Base-by-base conservation (phyloP, 2,329 filamentous ascomycete species). In the Alternaria infectoria region DNA sequence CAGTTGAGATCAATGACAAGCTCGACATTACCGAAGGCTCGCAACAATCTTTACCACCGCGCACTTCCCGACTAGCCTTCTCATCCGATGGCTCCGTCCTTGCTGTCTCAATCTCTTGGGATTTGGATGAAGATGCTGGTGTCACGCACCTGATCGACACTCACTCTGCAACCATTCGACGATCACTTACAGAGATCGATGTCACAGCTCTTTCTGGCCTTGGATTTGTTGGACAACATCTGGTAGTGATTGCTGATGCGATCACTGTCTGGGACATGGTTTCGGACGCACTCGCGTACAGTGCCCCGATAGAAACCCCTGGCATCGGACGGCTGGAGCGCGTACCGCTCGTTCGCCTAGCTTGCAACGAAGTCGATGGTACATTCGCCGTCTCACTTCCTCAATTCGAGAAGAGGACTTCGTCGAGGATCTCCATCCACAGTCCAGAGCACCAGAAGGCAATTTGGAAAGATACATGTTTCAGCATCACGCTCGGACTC, bases 241-340 rank as follows among this genome's bases (percentile, higher is more conserved):
- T 99, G 17, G 84, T 98, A 61, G 86, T 92, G 49, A 82, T 97
- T 1, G 93, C 93, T 0, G 86, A 90, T 46, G 86, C 88, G 26
- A 84, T 97, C 9, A 85, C 88, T 44, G 90, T 97, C 36, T 97
- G 93, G 84, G 92, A 99, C 77, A 86, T 96, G 11, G 92, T 98
- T 8, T 85, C 89, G 54, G 92, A 97, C 72, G 86, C 90, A 70
- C 84, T 94, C 50, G 86, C 88, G 36, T 93, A 91, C 73, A 88
- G 88, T 52, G 84, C 91, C 54, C 82, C 86, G 25, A 81, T 93
- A 13, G 61, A 77, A 78, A 73, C 64, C 36, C 78, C 65, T 62
- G 77, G 65, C 63, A 73, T 62, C 32, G 77, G 81, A 45, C 72
- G 55, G 64, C 70, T 51, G 43, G 77, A 81, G 45, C 81, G 81